Conservation (phyloP, 2,329 filamentous ascomycete species). For the Aspergillus pseudoterreus region DNA sequence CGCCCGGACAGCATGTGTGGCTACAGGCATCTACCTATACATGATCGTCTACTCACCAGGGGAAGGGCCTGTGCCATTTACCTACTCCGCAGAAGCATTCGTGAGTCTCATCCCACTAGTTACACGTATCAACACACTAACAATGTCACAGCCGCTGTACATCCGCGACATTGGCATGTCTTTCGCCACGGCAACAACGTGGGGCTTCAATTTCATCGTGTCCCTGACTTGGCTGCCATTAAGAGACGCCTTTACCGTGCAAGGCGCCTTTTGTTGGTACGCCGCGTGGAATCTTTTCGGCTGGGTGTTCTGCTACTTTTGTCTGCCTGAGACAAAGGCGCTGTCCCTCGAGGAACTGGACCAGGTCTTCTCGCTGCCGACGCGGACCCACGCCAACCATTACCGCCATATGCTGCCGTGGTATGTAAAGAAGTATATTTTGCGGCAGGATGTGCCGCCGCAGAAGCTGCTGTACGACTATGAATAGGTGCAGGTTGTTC, state of each 20-base stretch:
- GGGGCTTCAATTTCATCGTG: conserved; percentile 56
- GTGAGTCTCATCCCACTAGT: background rate
- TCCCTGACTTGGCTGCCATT: conserved; percentile 54
- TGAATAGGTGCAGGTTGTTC: conserved; percentile 8
- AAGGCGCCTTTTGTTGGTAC: conserved; percentile 54
- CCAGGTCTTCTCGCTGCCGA: conserved; percentile 54
- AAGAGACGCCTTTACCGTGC: conserved; percentile 44
- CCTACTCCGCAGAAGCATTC: conserved; percentile 63
- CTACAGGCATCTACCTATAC: conserved; percentile 43
- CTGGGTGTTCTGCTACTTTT: conserved; percentile 25
- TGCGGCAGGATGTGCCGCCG: conserved; percentile 23
- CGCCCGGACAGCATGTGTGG: conserved; percentile 40
- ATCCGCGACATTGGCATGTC: conserved; percentile 62
- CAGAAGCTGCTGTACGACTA: conserved; percentile 26
- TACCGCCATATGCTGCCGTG: conserved; percentile 27
- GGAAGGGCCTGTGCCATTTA: conserved; percentile 63
- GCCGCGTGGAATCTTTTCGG: conserved; percentile 41
- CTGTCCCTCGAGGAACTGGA: conserved; percentile 48
- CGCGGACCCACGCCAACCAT: conserved; percentile 37
- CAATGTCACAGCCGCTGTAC: conserved; percentile 51
- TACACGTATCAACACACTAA: background rate
- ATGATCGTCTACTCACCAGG: conserved; percentile 51
- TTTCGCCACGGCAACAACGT: conserved; percentile 59
- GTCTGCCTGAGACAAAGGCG: conserved; percentile 38
- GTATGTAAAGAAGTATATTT: conserved; percentile 26